Evolutionary conservation across 306 rosid species (phyloP).

Genomic region (Begonia masoniana): DNA sequence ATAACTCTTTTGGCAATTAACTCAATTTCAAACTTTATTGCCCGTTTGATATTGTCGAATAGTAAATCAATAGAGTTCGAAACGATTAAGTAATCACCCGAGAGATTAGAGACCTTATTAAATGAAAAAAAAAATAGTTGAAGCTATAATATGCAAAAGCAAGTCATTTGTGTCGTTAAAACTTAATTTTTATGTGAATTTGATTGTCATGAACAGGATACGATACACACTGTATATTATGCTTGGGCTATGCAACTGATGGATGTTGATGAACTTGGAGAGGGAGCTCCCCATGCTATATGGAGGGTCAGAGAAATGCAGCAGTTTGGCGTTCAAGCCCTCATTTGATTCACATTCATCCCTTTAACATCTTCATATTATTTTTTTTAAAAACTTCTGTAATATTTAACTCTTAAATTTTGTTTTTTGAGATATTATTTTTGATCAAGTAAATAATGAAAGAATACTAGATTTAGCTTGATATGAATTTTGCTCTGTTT

Average conservation of each 20-base stretch:
- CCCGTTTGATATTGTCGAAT: neutral
- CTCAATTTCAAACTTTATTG: no score
- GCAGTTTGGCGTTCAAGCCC: conserved; percentile 62
- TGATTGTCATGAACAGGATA: conserved; percentile 27
- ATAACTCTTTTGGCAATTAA: neutral
- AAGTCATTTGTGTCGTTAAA: neutral
- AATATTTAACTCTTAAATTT: neutral
- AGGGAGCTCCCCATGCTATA: conserved; percentile 48
- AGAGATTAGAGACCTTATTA: no score
- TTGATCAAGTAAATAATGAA: neutral
- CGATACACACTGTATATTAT: conserved; percentile 67
- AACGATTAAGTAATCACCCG: no score
- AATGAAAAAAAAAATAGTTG: no score
- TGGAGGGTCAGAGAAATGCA: conserved; percentile 89
- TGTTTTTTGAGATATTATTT: neutral
- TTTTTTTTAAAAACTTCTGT: neutral
- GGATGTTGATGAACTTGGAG: conserved; percentile 61
- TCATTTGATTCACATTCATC: conserved; percentile 34
- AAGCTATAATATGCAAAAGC: no score
- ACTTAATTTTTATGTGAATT: no score
- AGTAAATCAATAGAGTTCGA: no score
- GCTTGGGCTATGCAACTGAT: conserved; percentile 83
- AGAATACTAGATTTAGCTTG: neutral
- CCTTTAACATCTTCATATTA: neutral
- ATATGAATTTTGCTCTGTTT: neutral